A percentile compares a stretch with the other conserved stretches of the same genome.
Evolutionary conservation across 257 asterid species (phyloP).

Genomic region (Henckelia pumila): DNA sequence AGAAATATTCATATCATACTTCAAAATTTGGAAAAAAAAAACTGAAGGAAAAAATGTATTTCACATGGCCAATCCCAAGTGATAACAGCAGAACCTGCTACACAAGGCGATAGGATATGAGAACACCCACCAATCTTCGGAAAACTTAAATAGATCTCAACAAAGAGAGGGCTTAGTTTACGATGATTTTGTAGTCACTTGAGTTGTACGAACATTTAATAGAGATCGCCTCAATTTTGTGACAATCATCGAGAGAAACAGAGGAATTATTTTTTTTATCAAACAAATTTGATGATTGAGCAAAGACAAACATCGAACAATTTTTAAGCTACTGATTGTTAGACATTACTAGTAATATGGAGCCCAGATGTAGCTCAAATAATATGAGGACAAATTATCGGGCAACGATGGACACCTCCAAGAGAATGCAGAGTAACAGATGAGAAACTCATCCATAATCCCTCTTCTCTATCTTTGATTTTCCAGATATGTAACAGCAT

Average conservation of each 20-base stretch:
- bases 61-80: conserved; percentile 80
- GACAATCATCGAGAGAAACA: conserved; percentile 23
- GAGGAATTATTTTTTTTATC: no score
- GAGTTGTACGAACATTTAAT: conserved; percentile 33
- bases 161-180: conserved; percentile 35
- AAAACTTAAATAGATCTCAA: conserved; percentile 33
- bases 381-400: conserved; percentile 22
- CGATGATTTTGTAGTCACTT: conserved; percentile 22
- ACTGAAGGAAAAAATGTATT: conserved; percentile 21
- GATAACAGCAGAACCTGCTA: conserved; percentile 55
- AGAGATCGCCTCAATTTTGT: conserved; percentile 29
- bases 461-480: conserved; percentile 32
- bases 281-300: no score
- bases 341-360: conserved; percentile 13
- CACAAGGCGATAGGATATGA: conserved; percentile 80
- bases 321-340: no score
- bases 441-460: conserved; percentile 31
- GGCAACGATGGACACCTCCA: conserved; percentile 51
- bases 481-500: conserved; percentile 50
- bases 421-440: conserved; percentile 35
- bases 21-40: background rate
- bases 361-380: conserved; percentile 47
- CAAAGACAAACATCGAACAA: no score
- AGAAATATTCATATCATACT: background rate
- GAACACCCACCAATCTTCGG: conserved; percentile 36